A percentile compares a stretch with the other conserved stretches of the same genome.
Evolutionary conservation across 495 filamentous ascomycete species (phyloP).

Genomic region (Neurospora hispaniola): DNA sequence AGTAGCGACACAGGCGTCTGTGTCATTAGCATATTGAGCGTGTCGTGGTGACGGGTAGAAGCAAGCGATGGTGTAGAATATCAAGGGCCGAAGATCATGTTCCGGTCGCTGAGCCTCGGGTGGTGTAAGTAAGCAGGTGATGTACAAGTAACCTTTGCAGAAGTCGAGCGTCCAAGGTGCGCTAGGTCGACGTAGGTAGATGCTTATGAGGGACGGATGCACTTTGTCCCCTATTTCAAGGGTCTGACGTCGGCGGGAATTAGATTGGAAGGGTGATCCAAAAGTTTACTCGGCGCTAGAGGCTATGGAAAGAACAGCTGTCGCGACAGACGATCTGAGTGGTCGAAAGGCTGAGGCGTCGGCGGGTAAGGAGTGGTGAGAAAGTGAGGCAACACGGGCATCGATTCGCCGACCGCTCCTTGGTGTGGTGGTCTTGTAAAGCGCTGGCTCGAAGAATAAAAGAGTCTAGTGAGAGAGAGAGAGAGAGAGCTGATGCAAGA

Average conservation of each 20-base stretch:
- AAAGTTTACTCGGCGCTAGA: constrained; percentile 15
- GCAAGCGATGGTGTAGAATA: background rate
- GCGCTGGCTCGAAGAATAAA: constrained; percentile 2
- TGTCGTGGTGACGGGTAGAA: constrained; percentile 1
- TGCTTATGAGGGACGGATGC: background rate
- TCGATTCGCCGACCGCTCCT: constrained; percentile 25
- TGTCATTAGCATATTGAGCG: constrained; percentile 37
- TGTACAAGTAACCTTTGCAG: background rate
- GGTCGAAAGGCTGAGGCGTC: constrained; percentile 16
- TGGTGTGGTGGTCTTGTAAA: constrained; percentile 1
- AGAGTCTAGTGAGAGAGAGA: constrained; percentile 5
- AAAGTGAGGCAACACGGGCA: constrained; percentile 8
- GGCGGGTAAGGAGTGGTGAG: constrained; percentile 19
- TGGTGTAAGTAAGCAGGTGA: background rate
- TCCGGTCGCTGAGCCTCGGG: background rate
- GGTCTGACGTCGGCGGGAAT: background rate
- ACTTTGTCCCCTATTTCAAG: background rate
- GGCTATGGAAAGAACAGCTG: constrained; percentile 6
- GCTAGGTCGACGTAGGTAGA: background rate
- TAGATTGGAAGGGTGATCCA: background rate
- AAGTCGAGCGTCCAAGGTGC: background rate
- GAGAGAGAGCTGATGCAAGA: background rate
- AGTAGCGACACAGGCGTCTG: constrained; percentile 38
- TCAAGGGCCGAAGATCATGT: background rate
- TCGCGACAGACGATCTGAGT: constrained; percentile 22